These are phyloP conservation scores for Juncus effusus DNA, from an alignment of 176 grass and related monocot species.

Conservation along the genomic window DNA sequence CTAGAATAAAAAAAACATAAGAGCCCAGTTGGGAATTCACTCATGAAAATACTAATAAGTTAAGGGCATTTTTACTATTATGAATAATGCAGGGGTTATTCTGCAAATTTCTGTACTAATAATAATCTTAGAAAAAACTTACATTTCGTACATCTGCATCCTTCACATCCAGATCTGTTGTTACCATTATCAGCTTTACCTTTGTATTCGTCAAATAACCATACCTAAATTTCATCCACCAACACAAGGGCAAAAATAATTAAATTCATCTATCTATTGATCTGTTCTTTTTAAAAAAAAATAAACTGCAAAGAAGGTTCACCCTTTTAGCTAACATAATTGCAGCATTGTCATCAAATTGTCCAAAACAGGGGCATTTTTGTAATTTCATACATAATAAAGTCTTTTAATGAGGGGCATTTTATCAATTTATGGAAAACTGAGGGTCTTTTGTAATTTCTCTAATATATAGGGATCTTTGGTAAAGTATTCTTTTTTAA, in stretches of 20 bases:
- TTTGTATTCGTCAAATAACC: constrained; percentile 97
- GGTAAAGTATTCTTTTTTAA: not conserved
- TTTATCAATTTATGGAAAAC: constrained; percentile 8
- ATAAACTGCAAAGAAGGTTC: not conserved
- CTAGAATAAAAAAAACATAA: too few relatives aligned
- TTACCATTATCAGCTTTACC: constrained; percentile 97
- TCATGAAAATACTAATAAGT: too few relatives aligned
- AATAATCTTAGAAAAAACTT: constrained; percentile 37
- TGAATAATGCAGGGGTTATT: too few relatives aligned
- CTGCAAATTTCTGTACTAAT: not conserved
- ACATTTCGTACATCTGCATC: constrained; percentile 96
- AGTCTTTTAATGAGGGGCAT: not conserved
- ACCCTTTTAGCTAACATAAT: not conserved
- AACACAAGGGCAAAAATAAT: not conserved
- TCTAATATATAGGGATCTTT: not conserved
- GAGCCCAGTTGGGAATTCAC: too few relatives aligned
- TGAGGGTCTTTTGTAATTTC: not conserved
- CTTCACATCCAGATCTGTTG: constrained; percentile 89
- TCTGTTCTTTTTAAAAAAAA: not conserved
- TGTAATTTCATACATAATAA: not conserved
- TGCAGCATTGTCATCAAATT: not conserved
- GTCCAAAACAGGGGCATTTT: not conserved
- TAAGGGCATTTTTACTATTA: too few relatives aligned
- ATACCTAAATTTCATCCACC: constrained; percentile 44
- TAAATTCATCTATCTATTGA: not conserved